Evolutionary conservation across 208 protist genomes (phyloP), one percentile per base, ranked within the genome.

Genomic region (Willaertia magna): DNA sequence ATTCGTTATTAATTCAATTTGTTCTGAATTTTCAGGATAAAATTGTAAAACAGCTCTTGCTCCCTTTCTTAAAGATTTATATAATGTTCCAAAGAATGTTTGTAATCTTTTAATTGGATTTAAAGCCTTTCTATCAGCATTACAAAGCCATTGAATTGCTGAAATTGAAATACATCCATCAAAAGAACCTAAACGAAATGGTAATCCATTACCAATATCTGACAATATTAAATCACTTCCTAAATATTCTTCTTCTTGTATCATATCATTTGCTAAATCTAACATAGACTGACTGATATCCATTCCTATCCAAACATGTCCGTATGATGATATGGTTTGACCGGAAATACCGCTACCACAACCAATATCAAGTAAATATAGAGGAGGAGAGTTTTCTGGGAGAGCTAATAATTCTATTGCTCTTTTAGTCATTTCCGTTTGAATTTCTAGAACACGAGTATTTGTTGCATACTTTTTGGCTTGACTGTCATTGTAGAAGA

Each of bases 111-210:
- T 92, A 78, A 95, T 90, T 6, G 98, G 97, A 6, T 97, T 95
- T 86, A 98, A 93, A 30, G 90, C 90, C 46, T 86, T 91, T 74
- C 93, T 94, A 87, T 99, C 97, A 51, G 96, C 96, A 90, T 99
- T 97, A 89, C 97, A 99, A 14, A 99, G 92, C 98, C 98, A 99
- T 90, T 99, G 98, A 39, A 99, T 78, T 2, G 96, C 97, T 34
- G 97, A 99, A 79, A 99, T 97, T 81, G 93, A 97, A 79, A 99
- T 96, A 34, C 93, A 96, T 12, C 95, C 98, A 89, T 99, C 98
- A 92, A 99, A 99, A 30, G 91, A 91, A 55, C 96, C 97, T 4
- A 97, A 91, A 46, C 97, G 92, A 88, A 99, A 99, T 20, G 93
- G 93, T 0, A 99, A 83, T 34, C 98, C 98, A 20, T 95, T 86